These are phyloP conservation scores for Pseudonectria foliicola DNA, from an alignment of 2,329 filamentous ascomycete species.

Conservation along the genomic window DNA sequence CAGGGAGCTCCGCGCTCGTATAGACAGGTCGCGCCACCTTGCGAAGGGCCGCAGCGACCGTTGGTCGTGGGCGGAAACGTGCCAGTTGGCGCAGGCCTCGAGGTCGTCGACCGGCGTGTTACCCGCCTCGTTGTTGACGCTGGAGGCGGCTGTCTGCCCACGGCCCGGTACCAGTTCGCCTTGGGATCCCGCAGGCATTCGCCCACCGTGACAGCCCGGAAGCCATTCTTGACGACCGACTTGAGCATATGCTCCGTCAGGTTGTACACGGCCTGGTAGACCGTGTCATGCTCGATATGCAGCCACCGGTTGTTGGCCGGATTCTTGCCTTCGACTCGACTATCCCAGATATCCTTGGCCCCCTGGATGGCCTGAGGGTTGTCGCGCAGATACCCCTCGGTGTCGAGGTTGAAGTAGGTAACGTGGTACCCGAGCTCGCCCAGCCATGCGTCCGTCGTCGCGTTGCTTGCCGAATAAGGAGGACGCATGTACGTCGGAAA, in stretches of 20 bases:
- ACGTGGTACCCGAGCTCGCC: constrained; percentile 47
- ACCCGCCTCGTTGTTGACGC: constrained; percentile 1
- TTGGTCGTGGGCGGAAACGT: constrained; percentile 16
- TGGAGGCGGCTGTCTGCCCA: constrained; percentile 6
- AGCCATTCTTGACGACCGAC: constrained; percentile 33
- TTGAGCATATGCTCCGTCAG: constrained; percentile 36
- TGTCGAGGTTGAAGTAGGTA: constrained; percentile 54
- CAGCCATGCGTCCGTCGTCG: constrained; percentile 31
- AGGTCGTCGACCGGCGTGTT: not conserved
- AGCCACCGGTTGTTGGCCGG: constrained; percentile 33
- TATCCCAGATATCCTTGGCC: constrained; percentile 34
- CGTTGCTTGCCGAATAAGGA: constrained; percentile 39
- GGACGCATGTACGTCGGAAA: constrained; percentile 39
- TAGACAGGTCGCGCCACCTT: constrained; percentile 15
- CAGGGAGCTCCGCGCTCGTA: constrained; percentile 13
- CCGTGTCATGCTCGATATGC: constrained; percentile 46
- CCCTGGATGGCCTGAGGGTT: constrained; percentile 39
- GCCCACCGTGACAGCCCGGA: constrained; percentile 38
- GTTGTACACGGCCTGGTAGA: constrained; percentile 37
- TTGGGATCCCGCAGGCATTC: constrained; percentile 48
- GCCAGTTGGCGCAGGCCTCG: constrained; percentile 4
- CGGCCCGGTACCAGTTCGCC: constrained; percentile 44
- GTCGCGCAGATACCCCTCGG: constrained; percentile 51
- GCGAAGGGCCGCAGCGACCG: constrained; percentile 17
- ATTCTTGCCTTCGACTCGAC: constrained; percentile 27